Evolutionary conservation across 106 monocot species (phyloP), one percentile per base, ranked within the genome.

Genomic region (Phalaenopsis equestris): DNA sequence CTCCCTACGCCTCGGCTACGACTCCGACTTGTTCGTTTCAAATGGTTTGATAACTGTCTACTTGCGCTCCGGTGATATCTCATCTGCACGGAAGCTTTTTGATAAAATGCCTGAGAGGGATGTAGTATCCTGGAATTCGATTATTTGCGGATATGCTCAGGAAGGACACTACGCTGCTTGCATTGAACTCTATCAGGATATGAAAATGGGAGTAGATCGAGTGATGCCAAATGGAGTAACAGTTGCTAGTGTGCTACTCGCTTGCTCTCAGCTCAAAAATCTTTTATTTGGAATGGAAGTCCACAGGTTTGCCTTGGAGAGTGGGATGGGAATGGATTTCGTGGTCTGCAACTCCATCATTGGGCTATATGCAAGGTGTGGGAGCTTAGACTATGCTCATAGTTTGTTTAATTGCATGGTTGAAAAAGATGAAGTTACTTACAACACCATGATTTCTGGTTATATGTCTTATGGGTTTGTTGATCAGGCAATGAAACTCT

Each of bases 391-490:
- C 3, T 83, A 83, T 24, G 85, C 85, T 16, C 55, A 79, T 77
- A 7, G 17, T 0, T n/a, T 88, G 85, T 85, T 88, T 37, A 64
- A 85, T 17, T 41, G 58, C 10, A 83, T 88, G 85, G 16, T 38
- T 1, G 58, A 67, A 16, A 85, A 77, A 48, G 88, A 88, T 83
- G 88, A n/a, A 3, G 80, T 88, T 64, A 85, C 81, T 56, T 88
- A 83, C 67, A 83, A 83, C 52, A 64, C 75, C 16, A 78, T 88
- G 85, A 88, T 88, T 17, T 67, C 85, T 9, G 88, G 85, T 56
- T 88, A 88, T 68, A 88, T 88, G 88, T n/a, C 49, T 36, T 81
- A 88, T 58, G 88, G 88, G 38, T 79, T 83, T 75, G 75, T 81
- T 12, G 61, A 77, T 1, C 37, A 14, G 37, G 88, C 88, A 23